These are phyloP conservation scores for Pichia sorboxylosa DNA, from an alignment of 1,139 yeast species.

Conservation along the genomic window DNA sequence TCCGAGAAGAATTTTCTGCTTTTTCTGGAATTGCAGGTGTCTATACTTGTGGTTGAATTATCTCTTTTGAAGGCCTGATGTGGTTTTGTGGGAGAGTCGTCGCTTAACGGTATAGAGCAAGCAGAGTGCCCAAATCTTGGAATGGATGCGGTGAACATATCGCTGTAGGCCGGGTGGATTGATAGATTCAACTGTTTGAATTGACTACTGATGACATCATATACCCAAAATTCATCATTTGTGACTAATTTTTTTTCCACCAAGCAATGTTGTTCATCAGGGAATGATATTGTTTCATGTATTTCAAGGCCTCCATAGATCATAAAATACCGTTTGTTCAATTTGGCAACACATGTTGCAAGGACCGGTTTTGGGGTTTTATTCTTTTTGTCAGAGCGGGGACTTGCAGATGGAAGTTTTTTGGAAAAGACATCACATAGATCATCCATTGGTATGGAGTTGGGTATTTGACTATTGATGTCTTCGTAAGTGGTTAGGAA, in stretches of 20 bases:
- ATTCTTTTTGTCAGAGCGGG: background rate
- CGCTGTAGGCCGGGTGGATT: conserved; percentile 30
- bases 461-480: background rate
- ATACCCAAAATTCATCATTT: conserved; percentile 31
- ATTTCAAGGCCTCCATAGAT: conserved; percentile 38
- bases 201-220: conserved; percentile 28
- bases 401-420: background rate
- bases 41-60: background rate
- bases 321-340: conserved; percentile 30
- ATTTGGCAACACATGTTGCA: conserved; percentile 26
- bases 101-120: conserved; percentile 23
- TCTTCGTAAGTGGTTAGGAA: conserved; percentile 13
- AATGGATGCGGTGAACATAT: conserved; percentile 27
- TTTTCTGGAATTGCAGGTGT: background rate
- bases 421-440: background rate
- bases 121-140: conserved; percentile 38
- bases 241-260: conserved; percentile 26
- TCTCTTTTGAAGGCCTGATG: background rate
- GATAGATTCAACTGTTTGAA: conserved; percentile 28
- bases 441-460: background rate
- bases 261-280: conserved; percentile 22
- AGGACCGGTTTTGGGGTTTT: conserved; percentile 29
- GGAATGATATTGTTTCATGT: conserved; percentile 20
- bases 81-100: conserved; percentile 14
- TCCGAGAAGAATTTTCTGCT: conserved; percentile 6